Conservation (phyloP, 108 stramenopile genomes). For the Chaetoceros tenuissimus region DNA sequence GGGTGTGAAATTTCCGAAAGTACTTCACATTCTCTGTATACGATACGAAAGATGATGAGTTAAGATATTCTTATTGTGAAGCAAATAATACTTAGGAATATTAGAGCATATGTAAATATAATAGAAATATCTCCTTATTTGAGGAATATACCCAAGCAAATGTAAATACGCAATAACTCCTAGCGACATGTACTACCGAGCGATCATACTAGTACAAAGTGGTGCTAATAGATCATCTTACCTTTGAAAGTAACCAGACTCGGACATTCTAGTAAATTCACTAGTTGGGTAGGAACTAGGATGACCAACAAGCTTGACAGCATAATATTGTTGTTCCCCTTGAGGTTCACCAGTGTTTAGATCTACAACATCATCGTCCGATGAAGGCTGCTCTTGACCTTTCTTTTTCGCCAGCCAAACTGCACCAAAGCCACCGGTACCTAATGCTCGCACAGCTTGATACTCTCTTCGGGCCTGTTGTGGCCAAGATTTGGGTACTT, state of each 20-base stretch:
- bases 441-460: constrained; percentile 19
- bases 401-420: constrained; percentile 25
- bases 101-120: no score
- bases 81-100: no score
- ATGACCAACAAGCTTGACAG: constrained; percentile 32
- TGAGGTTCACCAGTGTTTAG: background rate
- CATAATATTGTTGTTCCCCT: constrained; percentile 6
- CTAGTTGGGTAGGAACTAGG: background rate
- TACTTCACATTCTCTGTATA: constrained; percentile 47
- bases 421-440: constrained; percentile 35
- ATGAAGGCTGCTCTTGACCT: background rate
- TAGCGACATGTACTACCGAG: no score
- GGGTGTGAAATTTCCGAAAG: constrained; percentile 42
- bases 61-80: no score
- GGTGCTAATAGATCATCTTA: no score
- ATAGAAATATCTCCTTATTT: no score
- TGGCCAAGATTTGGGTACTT: constrained; percentile 27
- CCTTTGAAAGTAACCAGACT: constrained; percentile 20
- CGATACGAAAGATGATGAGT: no score
- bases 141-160: no score
- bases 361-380: no score
- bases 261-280: constrained; percentile 2
- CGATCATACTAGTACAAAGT: no score
- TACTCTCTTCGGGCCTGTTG: constrained; percentile 12
- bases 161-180: no score